Evolutionary conservation across 2,329 filamentous ascomycete species (phyloP).

Genomic region (Purpureocillium lavendulum): DNA sequence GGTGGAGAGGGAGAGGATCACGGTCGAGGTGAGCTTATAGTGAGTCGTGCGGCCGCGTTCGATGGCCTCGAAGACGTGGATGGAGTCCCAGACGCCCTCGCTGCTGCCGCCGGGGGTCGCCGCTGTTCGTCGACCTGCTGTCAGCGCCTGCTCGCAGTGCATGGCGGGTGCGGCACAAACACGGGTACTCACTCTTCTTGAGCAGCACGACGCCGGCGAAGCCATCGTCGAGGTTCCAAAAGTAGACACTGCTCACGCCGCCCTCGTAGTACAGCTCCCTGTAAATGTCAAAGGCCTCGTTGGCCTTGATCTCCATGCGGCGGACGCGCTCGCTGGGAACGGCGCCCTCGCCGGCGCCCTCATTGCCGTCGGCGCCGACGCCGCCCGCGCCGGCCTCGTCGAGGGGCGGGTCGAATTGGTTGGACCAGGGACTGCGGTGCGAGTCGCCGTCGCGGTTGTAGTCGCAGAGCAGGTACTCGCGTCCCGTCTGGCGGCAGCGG

Average conservation of each 20-base stretch:
- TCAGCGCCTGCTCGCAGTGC: too few species aligned
- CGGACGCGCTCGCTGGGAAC: conserved; percentile 85
- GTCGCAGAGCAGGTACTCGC: conserved; percentile 97
- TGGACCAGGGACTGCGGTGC: conserved; percentile 98
- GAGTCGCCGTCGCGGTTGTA: conserved; percentile 99
- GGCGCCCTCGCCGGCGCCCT: conserved; percentile 66
- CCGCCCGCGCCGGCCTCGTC: conserved; percentile 52
- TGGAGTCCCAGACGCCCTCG: conserved; percentile 90
- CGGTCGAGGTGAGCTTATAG: conserved; percentile 96
- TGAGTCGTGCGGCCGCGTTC: conserved; percentile 87
- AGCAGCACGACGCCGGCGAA: conserved; percentile 93
- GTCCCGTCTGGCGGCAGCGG: conserved; percentile 78
- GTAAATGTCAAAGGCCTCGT: conserved; percentile 96
- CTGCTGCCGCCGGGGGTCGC: conserved; percentile 57
- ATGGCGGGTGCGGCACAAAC: too few species aligned
- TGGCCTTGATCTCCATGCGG: conserved; percentile 88
- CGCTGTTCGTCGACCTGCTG: conserved; percentile 33
- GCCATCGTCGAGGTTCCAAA: conserved; percentile 97
- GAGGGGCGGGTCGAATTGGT: conserved; percentile 91
- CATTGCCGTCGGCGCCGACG: conserved; percentile 44
- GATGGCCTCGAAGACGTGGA: conserved; percentile 95
- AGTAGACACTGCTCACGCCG: conserved; percentile 90
- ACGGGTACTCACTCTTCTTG: conserved; percentile 67
- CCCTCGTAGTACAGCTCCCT: conserved; percentile 96
- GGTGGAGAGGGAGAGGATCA: conserved; percentile 81